Evolutionary conservation across 2,329 filamentous ascomycete genomes (phyloP).

Genomic region (Ophiostoma montium): DNA sequence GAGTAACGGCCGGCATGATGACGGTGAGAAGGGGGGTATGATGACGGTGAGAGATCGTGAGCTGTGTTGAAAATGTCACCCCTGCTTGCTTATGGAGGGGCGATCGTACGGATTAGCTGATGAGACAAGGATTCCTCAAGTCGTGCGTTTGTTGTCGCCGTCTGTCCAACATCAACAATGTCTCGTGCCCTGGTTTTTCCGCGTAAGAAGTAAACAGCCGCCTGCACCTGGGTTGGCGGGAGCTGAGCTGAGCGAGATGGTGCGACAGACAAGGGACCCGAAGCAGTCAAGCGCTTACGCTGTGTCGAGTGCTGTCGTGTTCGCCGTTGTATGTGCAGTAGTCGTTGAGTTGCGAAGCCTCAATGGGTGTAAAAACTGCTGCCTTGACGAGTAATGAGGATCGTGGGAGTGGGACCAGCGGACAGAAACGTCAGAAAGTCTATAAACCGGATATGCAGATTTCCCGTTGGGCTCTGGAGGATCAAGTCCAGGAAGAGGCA

Average conservation of each 20-base stretch:
- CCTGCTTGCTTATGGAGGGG: not conserved
- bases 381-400: no score
- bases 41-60: not conserved
- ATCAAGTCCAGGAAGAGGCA: no score
- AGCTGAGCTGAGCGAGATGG: not conserved
- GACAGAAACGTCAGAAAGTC: no score
- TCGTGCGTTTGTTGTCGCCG: not conserved
- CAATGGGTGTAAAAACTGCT: no score
- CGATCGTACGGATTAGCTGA: not conserved
- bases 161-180: not conserved
- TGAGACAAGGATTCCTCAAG: not conserved
- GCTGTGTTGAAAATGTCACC: not conserved
- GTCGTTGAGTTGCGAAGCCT: not conserved
- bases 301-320: not conserved
- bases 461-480: no score
- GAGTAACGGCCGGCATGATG: not conserved
- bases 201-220: not conserved
- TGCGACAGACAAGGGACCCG: slow-evolving; percentile 4
- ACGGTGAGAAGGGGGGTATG: not conserved
- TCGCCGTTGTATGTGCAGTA: not conserved
- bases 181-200: not conserved
- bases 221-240: not conserved
- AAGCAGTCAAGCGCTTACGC: slow-evolving; percentile 9
- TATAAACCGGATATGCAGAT: no score
- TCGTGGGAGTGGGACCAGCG: no score